A percentile compares a stretch with the other conserved stretches of the same genome.
Conservation (phyloP, 441 rosid genomes). For the Erodium moschatum region DNA sequence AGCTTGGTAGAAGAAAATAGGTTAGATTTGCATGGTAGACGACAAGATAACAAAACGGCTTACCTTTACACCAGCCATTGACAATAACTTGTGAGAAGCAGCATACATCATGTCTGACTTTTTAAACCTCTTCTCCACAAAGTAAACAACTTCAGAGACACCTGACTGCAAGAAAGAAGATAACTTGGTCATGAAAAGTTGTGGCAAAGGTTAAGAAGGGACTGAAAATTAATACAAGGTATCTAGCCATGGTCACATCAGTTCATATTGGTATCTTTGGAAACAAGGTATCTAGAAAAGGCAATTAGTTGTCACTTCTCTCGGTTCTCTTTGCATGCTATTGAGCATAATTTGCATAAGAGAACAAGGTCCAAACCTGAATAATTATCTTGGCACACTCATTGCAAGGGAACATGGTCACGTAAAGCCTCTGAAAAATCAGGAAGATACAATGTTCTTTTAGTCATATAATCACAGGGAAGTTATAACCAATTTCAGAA, state of each 20-base stretch:
- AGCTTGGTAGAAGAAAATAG: no score
- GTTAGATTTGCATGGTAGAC: no score
- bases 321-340: not conserved
- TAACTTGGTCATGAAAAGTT: not conserved
- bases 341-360: constrained; percentile 1
- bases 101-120: constrained; percentile 41
- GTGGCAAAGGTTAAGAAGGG: not conserved
- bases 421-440: constrained; percentile 72
- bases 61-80: constrained; percentile 82
- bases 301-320: not conserved
- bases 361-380: constrained; percentile 44
- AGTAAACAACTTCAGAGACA: constrained; percentile 74
- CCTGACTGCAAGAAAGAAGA: constrained; percentile 55
- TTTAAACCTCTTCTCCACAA: constrained; percentile 61
- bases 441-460: constrained; percentile 15
- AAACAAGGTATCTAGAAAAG: not conserved
- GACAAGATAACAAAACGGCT: constrained; percentile 16
- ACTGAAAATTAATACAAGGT: not conserved
- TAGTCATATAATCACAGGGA: not conserved
- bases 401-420: constrained; percentile 95
- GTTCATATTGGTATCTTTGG: not conserved
- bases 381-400: constrained; percentile 93
- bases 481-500: not conserved
- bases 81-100: constrained; percentile 77
- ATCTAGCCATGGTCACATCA: no score